phyloP scores from a whole-genome alignment of 306 rosid genomes.

The Abrus pulchellus region DNA sequence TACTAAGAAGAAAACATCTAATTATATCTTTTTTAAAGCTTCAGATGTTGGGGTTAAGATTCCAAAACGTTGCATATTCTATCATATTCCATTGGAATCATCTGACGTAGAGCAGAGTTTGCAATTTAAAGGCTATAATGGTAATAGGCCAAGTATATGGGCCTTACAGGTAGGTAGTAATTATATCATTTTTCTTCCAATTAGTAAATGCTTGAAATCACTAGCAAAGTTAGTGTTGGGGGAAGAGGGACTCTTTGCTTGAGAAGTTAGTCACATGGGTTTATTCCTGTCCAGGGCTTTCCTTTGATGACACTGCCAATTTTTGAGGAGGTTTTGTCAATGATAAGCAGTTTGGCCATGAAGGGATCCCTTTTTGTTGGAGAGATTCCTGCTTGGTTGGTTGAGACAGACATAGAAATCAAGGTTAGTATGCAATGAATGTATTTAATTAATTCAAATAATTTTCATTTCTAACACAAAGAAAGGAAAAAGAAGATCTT shows the following conservation, averaged over 20 bases:
- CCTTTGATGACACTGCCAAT: conserved; percentile 59
- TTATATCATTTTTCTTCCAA: background rate
- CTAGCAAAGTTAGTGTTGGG: background rate
- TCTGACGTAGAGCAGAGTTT: conserved; percentile 53
- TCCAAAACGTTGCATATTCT: conserved; percentile 66
- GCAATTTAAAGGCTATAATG: conserved; percentile 65
- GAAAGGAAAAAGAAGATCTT: background rate
- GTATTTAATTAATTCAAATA: background rate
- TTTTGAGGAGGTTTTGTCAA: conserved; percentile 65
- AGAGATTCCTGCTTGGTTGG: conserved; percentile 72
- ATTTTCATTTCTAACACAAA: conserved; percentile 27
- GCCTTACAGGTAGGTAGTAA: conserved; percentile 65
- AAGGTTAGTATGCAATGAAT: conserved; percentile 56
- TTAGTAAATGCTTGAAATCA: conserved; percentile 22
- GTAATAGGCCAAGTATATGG: conserved; percentile 80
- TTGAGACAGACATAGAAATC: conserved; percentile 57
- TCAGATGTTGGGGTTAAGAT: conserved; percentile 78
- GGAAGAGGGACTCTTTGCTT: background rate
- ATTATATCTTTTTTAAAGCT: conserved; percentile 17
- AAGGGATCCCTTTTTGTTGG: conserved; percentile 73
- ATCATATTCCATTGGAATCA: conserved; percentile 73
- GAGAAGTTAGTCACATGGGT: conserved; percentile 34
- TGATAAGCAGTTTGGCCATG: conserved; percentile 67
- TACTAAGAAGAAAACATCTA: conserved; percentile 16
- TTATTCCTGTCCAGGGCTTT: conserved; percentile 44